Percentiles rank a stretch among this genome's conserved stretches.
Evolutionary conservation across 768 basidiomycete genomes (phyloP).

Genomic region (Psilocybe azurescens): DNA sequence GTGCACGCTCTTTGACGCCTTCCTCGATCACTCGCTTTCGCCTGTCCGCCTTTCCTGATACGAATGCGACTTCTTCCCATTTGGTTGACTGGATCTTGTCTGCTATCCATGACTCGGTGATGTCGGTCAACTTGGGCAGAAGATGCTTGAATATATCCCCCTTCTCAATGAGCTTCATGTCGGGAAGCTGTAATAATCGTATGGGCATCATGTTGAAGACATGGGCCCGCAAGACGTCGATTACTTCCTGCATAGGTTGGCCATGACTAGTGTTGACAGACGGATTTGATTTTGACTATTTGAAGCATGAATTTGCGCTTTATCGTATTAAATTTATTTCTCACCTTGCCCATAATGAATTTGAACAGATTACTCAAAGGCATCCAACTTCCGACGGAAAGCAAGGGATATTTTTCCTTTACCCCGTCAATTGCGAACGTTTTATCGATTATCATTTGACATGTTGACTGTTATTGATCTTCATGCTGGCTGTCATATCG

Average conservation of each 20-base stretch:
- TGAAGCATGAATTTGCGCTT: too few species aligned
- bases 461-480: too few species aligned
- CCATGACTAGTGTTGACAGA: too few species aligned
- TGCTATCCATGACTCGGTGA: conserved; percentile 4
- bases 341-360: too few species aligned
- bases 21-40: conserved; percentile 5
- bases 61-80: conserved; percentile 10
- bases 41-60: background rate
- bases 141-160: conserved; percentile 5
- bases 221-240: conserved; percentile 2
- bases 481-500: too few species aligned
- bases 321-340: too few species aligned
- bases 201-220: conserved; percentile 15
- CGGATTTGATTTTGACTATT: too few species aligned
- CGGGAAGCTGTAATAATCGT: conserved; percentile 5
- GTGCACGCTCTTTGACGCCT: conserved; percentile 8
- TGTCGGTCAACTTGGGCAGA: conserved; percentile 4
- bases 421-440: too few species aligned
- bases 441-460: too few species aligned
- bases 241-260: background rate
- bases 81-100: conserved; percentile 1
- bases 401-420: too few species aligned
- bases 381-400: too few species aligned
- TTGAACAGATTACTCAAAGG: too few species aligned
- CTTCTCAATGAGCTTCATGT: conserved; percentile 10